phyloP scores from a whole-genome alignment of 495 filamentous ascomycete genomes.

The Immersiella caudata region DNA sequence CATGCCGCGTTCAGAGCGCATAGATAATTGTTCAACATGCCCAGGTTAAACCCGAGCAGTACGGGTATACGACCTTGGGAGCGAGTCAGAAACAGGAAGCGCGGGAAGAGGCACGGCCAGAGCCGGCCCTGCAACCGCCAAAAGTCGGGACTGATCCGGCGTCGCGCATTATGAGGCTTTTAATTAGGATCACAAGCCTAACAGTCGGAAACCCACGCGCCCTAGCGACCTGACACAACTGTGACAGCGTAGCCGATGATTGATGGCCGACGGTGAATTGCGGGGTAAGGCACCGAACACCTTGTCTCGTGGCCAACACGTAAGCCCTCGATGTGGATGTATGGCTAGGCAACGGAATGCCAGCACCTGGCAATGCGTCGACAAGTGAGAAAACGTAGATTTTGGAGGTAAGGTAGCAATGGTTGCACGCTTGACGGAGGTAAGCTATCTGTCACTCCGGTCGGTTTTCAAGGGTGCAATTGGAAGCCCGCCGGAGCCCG shows the following conservation, averaged over 20 bases:
- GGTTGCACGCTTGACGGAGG: background rate
- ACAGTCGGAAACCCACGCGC: background rate
- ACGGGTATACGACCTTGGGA: background rate
- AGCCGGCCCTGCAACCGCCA: slow-evolving; percentile 9
- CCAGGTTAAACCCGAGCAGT: background rate
- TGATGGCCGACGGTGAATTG: slow-evolving; percentile 10
- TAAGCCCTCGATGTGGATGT: background rate
- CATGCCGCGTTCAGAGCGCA: background rate
- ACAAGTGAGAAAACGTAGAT: background rate
- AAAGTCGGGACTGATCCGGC: background rate
- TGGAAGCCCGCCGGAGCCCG: background rate
- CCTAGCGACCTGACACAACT: background rate
- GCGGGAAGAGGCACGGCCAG: background rate
- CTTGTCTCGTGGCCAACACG: background rate
- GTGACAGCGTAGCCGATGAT: background rate
- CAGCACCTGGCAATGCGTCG: background rate
- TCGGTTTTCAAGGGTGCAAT: background rate
- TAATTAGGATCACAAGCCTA: background rate
- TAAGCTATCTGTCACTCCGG: slow-evolving; percentile 1
- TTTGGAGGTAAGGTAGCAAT: background rate
- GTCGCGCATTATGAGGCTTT: background rate
- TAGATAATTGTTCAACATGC: background rate
- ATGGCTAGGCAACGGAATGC: background rate
- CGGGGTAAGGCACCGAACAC: slow-evolving; percentile 7
- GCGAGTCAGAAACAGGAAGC: background rate